Base-by-base conservation (phyloP, 2,329 filamentous ascomycete species). In the Thermomyces lanuginosus region DNA sequence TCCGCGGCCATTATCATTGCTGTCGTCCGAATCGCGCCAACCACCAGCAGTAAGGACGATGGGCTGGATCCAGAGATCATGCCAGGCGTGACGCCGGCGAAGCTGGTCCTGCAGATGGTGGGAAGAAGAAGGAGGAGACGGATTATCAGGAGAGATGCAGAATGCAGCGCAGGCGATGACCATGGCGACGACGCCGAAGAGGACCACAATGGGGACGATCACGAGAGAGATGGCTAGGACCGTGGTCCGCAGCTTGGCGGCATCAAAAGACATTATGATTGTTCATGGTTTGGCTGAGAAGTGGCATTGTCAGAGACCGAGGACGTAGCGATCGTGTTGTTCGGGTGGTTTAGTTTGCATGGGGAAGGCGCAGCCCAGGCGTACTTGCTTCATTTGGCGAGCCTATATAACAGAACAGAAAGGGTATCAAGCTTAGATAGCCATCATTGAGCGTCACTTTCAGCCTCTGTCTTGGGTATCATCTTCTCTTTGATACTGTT, bases 131-230 rank as follows among this genome's bases (percentile, higher is more conserved):
- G 16, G 40, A 38, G 16, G 45, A 54, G 30, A n/a, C n/a, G n/a
- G n/a, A n/a, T n/a, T n/a, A n/a, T n/a, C n/a, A n/a, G n/a, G n/a
- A n/a, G n/a, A n/a, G n/a, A n/a, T n/a, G 41, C 50, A 56, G 36
- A 45, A 49, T 20, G 51, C 48, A 5, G 52, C 49, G 31, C 50
- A 56, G 7, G 39, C 41, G 25, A 63, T 36, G 20, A 51, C 43
- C n/a, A 55, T 29, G 28, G 49, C 43, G 19, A 60, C 40, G 19
- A 49, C 38, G 28, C 42, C 41, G 20, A 56, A 47, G 23, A 61
- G 48, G 19, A 63, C 46, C 30, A 54, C 40, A 32, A 64, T 60
- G 21, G 60, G 60, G 29, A 64, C 53, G 24, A 63, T 41, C 31
- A 63, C 48, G 35, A 64, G 45, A 30, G 51, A 52, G 32, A 58